Conservation (phyloP, 2,329 filamentous ascomycete species). For the Trichoderma atrobrunneum region DNA sequence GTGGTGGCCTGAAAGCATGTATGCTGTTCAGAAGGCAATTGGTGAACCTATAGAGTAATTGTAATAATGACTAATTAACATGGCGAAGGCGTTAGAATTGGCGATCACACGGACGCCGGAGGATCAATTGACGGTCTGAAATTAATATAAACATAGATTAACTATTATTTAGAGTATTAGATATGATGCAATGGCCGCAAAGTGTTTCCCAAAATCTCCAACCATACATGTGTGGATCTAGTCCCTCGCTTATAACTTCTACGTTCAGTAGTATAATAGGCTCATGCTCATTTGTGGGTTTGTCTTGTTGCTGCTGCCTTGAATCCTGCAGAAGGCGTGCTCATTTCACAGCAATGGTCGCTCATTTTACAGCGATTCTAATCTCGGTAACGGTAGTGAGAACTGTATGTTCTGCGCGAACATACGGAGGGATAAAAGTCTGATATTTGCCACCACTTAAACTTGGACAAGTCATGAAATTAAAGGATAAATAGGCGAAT, state of each 20-base stretch:
- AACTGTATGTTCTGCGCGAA: background rate
- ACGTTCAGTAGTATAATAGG: background rate
- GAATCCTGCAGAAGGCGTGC: background rate
- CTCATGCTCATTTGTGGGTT: too few species aligned
- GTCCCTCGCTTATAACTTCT: background rate
- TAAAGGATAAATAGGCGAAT: background rate
- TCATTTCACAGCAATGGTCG: background rate
- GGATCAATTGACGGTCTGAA: background rate
- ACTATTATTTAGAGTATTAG: background rate
- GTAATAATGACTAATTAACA: background rate
- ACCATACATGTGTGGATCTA: background rate
- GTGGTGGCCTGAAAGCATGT: conserved; percentile 14
- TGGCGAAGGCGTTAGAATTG: background rate
- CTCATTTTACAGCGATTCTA: background rate
- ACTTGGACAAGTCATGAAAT: background rate
- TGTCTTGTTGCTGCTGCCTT: background rate
- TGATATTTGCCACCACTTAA: background rate
- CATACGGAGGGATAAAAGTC: background rate
- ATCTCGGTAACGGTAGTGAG: background rate
- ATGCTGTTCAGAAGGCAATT: conserved; percentile 9
- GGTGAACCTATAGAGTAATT: background rate
- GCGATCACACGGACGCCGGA: background rate
- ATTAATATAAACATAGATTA: background rate
- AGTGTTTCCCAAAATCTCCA: background rate
- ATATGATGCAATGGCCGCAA: background rate